Percentiles rank a stretch among this genome's conserved stretches.
Evolutionary conservation across 257 asterid species (phyloP).

Genomic region (Capsicum pubescens): DNA sequence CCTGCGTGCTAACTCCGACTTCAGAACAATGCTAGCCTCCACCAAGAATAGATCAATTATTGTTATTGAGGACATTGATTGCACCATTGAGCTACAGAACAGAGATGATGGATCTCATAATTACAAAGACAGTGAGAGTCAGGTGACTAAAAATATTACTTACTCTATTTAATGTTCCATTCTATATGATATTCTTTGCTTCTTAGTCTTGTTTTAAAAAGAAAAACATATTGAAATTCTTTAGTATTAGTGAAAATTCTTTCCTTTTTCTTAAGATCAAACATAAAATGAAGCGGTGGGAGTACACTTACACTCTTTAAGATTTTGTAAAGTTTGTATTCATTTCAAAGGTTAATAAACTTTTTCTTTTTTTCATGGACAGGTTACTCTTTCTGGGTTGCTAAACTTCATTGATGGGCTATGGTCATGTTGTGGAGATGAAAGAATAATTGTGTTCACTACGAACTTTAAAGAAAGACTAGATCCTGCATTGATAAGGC

Average conservation of each 20-base stretch:
- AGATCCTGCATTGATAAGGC: constrained; percentile 51
- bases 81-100: too few species aligned
- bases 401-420: constrained; percentile 51
- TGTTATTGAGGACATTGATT: too few species aligned
- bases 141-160: constrained; percentile 11
- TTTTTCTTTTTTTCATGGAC: neutral
- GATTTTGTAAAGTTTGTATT: too few species aligned
- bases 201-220: too few species aligned
- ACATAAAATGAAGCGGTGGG: too few species aligned
- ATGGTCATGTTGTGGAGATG: constrained; percentile 52
- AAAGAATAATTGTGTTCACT: constrained; percentile 47
- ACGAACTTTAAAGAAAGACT: constrained; percentile 46
- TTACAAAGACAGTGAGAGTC: constrained; percentile 20
- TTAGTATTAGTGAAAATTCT: too few species aligned
- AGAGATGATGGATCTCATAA: neutral
- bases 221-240: too few species aligned
- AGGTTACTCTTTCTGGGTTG: constrained; percentile 42
- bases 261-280: too few species aligned
- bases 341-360: neutral
- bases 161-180: neutral
- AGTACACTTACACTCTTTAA: too few species aligned
- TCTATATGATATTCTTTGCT: neutral
- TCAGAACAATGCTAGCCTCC: too few species aligned
- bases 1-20: too few species aligned
- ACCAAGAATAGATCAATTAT: too few species aligned